A percentile compares a stretch with the other conserved stretches of the same genome.
Conservation (phyloP, 768 basidiomycete genomes). For the Psilocybe cubensis region DNA sequence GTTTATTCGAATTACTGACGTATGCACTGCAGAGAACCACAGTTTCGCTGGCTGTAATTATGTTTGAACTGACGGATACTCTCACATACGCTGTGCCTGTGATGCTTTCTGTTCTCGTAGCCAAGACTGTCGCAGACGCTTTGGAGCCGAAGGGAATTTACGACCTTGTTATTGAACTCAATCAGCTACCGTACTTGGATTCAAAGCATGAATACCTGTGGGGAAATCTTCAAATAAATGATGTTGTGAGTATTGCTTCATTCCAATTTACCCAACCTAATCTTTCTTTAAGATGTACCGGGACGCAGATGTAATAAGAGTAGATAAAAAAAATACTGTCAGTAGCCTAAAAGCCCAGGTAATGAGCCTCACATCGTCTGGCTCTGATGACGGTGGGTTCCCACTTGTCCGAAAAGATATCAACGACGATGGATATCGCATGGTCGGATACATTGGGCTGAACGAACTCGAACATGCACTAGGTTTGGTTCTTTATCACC, state of each 20-base stretch:
- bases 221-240: conserved; percentile 73
- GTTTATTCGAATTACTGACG: neutral
- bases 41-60: conserved; percentile 94
- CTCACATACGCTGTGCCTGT: conserved; percentile 91
- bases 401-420: conserved; percentile 70
- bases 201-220: conserved; percentile 89
- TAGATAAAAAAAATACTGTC: conserved; percentile 79
- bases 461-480: conserved; percentile 95
- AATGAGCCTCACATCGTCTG: conserved; percentile 54
- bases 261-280: neutral
- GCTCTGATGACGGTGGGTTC: conserved; percentile 82
- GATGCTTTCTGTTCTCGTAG: conserved; percentile 86
- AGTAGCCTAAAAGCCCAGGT: conserved; percentile 75
- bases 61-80: conserved; percentile 92
- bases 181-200: conserved; percentile 91
- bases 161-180: conserved; percentile 93
- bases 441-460: conserved; percentile 90
- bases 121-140: conserved; percentile 88
- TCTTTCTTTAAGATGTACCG: conserved; percentile 56
- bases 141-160: conserved; percentile 95
- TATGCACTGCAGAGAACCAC: conserved; percentile 65
- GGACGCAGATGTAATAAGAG: conserved; percentile 68
- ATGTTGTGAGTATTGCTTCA: conserved; percentile 63
- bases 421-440: conserved; percentile 53
- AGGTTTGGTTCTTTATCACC: conserved; percentile 48